Evolutionary conservation across 2,329 filamentous ascomycete species (phyloP), one percentile per base, ranked within the genome.

Genomic region (Tolypocladium nubicola): DNA sequence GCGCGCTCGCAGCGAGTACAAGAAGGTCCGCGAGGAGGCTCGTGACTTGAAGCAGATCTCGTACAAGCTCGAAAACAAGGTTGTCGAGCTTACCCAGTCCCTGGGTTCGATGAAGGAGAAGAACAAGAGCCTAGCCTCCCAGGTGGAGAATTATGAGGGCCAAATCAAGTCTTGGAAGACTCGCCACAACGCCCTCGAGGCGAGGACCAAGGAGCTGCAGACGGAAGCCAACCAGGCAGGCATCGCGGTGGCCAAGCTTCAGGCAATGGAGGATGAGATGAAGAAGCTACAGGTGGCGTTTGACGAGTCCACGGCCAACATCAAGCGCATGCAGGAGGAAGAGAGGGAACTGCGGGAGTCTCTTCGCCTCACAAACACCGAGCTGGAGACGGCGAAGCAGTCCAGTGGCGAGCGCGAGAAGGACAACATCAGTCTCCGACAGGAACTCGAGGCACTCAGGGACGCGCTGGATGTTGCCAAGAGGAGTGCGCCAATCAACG

Each of bases 41-140:
- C 89, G 94, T 69, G 95, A 99, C 77, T 83, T 99, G 71, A 97
- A 97, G 80, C 93, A 97, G 74, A 99, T 99, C 65, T 97, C 94
- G 2, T 99, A 99, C 80, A 97, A 96, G 79, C 79, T 99, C 66
- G 94, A 99, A 74, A 97, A 99, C 82, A 99, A 99, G 84, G 94
- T 99, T 61, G 90, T 99, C 61, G 94, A 99, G 76, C 82, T 99
- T 67, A 99, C 94, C 1, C 94, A 99, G 73, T 90, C 88, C 54
- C 76, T 99, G 65, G 92, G 94, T 63, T 87, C 90, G 11, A 88
- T 96, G 81, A 96, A 96, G 78, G 84, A 87, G 61, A 90, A 96
- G 75, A 99, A 99, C 82, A 97, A 96, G 79, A 83, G 83, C 58
- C 81, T 99, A 60, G 80, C 88, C 65, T 86, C 83, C 40, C 92